Evolutionary conservation across 176 grass and related monocot species (phyloP), one percentile per base, ranked within the genome.

Genomic region (Avena atlantica): DNA sequence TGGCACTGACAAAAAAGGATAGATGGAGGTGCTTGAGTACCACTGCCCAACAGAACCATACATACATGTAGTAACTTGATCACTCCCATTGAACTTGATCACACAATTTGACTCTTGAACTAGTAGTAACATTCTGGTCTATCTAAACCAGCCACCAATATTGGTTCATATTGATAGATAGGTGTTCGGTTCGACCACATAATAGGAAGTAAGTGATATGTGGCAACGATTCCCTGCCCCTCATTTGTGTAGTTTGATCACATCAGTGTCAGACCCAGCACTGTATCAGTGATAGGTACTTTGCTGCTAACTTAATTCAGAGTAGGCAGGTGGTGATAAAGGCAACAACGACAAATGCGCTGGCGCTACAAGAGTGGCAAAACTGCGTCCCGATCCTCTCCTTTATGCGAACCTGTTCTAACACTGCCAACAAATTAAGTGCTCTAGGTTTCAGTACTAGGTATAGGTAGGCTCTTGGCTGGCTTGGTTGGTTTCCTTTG

Each of bases 401-500:
- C 85, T 71, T 47, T 20, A 74, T 53, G 73, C 74, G 19, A 62
- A 36, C 49, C 29, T 75, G 20, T 10, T 78, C 25, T 40, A 25
- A 12, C 47, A 81, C 50, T 66, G 70, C 14, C 86, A 87, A 52
- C 56, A 27, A 34, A 14, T 25, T 13, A 19, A 56, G 50, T 36
- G 31, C n/a, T 57, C 49, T 25, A 25, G 25, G 37, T 6, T 40
- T 4, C 37, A 40, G 37, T 40, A 40, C 37, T 40, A 6, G 37
- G 4, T 64, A 27, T 25, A 25, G 25, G 25, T 25, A 25, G 12
- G 60, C 25, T 21, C n/a, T 74, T 8, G 1, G 29, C 29, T 31
- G 45, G 21, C 45, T 74, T 12, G 52, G 55, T 25, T 44, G 67
- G 85, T 74, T 20, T 67, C 67, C 78, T 63, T 87, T 82, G 17